These are phyloP conservation scores for Dysphania ambrosioides DNA, from an alignment of 148 eudicot genomes.

Conservation along the genomic window DNA sequence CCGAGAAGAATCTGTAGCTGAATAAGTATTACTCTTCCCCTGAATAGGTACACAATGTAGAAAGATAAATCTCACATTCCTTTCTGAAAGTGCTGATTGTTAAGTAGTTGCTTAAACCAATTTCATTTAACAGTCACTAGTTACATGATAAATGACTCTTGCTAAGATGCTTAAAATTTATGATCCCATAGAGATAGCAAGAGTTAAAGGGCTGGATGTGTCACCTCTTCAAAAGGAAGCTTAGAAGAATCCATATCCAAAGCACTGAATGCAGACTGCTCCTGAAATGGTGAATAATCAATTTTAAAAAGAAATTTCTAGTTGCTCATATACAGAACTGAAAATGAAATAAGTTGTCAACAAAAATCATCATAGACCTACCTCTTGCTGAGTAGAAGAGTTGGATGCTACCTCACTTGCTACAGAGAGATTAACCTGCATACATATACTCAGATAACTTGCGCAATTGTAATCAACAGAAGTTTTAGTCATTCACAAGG, in stretches of 20 bases:
- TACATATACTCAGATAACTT: neutral
- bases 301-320: neutral
- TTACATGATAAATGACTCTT: neutral
- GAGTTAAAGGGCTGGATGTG: neutral
- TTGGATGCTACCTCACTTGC: constrained; percentile 19
- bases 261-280: neutral
- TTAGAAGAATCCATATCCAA: constrained; percentile 20
- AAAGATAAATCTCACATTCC: neutral
- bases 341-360: neutral
- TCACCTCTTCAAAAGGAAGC: constrained; percentile 15
- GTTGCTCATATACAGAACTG: neutral
- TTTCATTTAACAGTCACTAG: neutral
- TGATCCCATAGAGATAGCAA: neutral
- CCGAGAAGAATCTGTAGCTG: constrained; percentile 16
- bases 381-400: constrained; percentile 22
- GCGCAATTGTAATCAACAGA: neutral
- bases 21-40: constrained; percentile 24
- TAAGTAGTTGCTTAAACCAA: neutral
- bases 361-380: neutral
- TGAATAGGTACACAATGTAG: constrained; percentile 14
- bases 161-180: neutral
- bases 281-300: constrained; percentile 17
- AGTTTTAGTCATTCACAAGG: too few relatives aligned
- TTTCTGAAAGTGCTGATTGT: neutral
- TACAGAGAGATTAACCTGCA: constrained; percentile 21